Evolutionary conservation across 805 yeast genomes (phyloP), one percentile per base, ranked within the genome.

Genomic region (Zygosaccharomyces bailii): DNA sequence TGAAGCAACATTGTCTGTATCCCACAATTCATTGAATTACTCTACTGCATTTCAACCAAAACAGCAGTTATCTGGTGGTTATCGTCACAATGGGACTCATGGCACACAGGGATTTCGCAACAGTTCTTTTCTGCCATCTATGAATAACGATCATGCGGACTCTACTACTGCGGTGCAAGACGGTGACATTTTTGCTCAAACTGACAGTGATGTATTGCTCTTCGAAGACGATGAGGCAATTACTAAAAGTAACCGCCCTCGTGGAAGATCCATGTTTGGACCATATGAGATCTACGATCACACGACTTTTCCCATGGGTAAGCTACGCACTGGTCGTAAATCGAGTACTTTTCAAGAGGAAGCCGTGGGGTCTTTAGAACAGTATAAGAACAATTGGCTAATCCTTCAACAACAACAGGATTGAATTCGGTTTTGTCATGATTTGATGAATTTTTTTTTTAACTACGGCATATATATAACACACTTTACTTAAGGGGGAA

Each of bases 351-450:
- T 61, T 14, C 64, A 63, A 45, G 65, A 60, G 32, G 67, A 63
- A 41, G 53, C 60, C 30, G 64, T 65, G 23, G 66, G 65, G 4
- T 64, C 68, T 5, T 46, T 64, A 42, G 69, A 65, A 39, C 66
- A 63, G 45, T 65, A 64, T 43, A 65, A 63, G 49, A 65, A 64
- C 44, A 64, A 65, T 42, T 65, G 69, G 69, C 45, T 65, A 25
- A 60, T 64, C 55, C 47, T 63, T 31, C 68, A 65, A 51, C 63
- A 59, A 34, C 62, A 62, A 30, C 61, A 59, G 33, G 51, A 48
- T 18, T 25, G 32, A 37, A 25, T 16, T 10, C 16, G 32, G 20
- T 24, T 37, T 25, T 17, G 33, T 37, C 6, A 37, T 24, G 40
- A 37, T 23, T 25, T 37, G 30, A 37, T 37, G 40, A 37, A 25